Evolutionary conservation across 139 green algal species (phyloP), one percentile per base, ranked within the genome.

Genomic region (Diplosphaera chodatii): DNA sequence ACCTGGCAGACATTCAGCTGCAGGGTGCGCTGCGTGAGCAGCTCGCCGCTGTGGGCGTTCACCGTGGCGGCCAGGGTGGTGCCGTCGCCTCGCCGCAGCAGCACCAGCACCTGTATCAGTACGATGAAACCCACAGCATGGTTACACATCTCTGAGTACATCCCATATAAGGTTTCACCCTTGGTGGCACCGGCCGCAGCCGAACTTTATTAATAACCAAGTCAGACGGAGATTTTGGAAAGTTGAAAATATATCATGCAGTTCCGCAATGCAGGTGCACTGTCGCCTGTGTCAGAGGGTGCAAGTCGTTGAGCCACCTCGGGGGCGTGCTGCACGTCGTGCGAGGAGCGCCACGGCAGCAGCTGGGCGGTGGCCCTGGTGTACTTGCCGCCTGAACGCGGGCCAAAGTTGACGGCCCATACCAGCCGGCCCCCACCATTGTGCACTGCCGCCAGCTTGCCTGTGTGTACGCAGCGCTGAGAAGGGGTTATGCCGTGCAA

Each of bases 391-490:
- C 13, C 37, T 0, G 32, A 32, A 13, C 48, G 48, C 2, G 0
- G 13, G 16, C 23, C 41, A 23, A 76, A 76, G 40, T 74, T 29
- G 16, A 76, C 65, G 3, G 76, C 70, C 93, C 93, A 98, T 22
- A 98, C 40, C 29, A 90, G 66, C 27, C 80, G 83, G 3, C 94
- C 93, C 72, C 98, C 90, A 16, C 94, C 91, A 21, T 86, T 95
- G 83, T 98, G 94, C 68, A 98, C 75, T 8, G 86, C 88, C 16
- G 86, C 68, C 27, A 96, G 64, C 77, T 88, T 87, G 56, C 92
- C 92, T n/a, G n/a, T n/a, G n/a, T n/a, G n/a, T n/a, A n/a, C n/a
- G n/a, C n/a, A n/a, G n/a, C n/a, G n/a, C n/a, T n/a, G n/a, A n/a
- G n/a, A n/a, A n/a, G n/a, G n/a, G n/a, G n/a, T n/a, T n/a, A n/a